Evolutionary conservation across 306 rosid species (phyloP).

Genomic region (Oemleria cerasiformis): DNA sequence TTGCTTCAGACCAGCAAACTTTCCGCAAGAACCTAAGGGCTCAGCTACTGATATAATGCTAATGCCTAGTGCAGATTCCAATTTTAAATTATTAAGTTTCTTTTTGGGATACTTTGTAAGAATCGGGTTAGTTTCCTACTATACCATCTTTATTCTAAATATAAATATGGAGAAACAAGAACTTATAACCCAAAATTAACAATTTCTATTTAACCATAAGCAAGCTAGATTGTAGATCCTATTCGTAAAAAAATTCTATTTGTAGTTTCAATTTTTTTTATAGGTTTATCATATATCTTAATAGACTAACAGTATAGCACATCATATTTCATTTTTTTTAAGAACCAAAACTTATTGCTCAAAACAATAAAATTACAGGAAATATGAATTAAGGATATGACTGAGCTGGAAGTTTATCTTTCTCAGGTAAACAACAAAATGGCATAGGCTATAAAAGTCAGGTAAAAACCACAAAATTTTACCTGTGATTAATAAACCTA

Average conservation of each 20-base stretch:
- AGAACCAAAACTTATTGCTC: too few relatives aligned
- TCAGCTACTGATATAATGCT: not conserved
- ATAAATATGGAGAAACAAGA: not conserved
- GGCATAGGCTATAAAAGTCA: not conserved
- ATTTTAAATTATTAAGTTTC: not conserved
- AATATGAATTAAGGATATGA: not conserved
- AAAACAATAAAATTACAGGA: too few relatives aligned
- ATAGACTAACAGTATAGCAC: too few relatives aligned
- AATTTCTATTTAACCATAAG: too few relatives aligned
- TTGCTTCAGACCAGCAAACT: not conserved
- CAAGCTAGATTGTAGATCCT: too few relatives aligned
- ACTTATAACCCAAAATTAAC: not conserved
- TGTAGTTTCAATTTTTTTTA: too few relatives aligned
- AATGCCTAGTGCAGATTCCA: not conserved
- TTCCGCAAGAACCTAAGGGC: not conserved
- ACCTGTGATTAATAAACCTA: constrained; percentile 95
- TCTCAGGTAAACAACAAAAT: not conserved
- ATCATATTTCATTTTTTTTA: too few relatives aligned
- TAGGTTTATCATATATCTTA: too few relatives aligned
- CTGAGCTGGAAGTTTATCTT: not conserved
- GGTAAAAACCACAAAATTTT: constrained; percentile 15
- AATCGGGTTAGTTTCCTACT: constrained; percentile 1
- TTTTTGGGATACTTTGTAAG: not conserved
- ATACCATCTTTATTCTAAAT: not conserved
- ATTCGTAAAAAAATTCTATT: too few relatives aligned